phyloP scores from a whole-genome alignment of 148 eudicot genomes.

The Linanthus parryae region DNA sequence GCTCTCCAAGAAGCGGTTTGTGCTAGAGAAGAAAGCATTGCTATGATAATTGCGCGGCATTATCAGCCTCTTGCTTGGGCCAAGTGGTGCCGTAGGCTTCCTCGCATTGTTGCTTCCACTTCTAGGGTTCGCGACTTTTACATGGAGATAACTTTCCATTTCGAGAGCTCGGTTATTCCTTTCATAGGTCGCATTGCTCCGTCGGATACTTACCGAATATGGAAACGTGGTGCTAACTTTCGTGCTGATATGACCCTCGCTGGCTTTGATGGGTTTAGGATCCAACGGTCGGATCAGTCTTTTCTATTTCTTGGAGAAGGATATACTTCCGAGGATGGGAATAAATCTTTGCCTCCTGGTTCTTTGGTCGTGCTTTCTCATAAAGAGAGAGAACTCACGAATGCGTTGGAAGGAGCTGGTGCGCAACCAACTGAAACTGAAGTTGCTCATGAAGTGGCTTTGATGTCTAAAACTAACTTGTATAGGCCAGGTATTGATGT shows the following conservation, averaged over 20 bases:
- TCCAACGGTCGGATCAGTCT: constrained; percentile 89
- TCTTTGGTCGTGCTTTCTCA: constrained; percentile 79
- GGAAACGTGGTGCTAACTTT: constrained; percentile 90
- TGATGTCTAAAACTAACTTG: constrained; percentile 90
- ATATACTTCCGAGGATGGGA: constrained; percentile 55
- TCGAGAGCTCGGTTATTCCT: constrained; percentile 93
- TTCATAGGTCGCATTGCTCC: constrained; percentile 89
- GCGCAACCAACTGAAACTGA: constrained; percentile 84
- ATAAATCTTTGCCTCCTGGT: constrained; percentile 61
- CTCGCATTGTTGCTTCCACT: constrained; percentile 74
- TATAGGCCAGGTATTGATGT: constrained; percentile 97
- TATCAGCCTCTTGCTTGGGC: constrained; percentile 94
- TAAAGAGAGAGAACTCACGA: constrained; percentile 75
- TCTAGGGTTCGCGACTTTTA: constrained; percentile 86
- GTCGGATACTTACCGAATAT: constrained; percentile 83
- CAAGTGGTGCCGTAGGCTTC: constrained; percentile 95
- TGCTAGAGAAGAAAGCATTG: constrained; percentile 70
- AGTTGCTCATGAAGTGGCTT: constrained; percentile 80
- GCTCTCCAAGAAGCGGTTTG: constrained; percentile 96
- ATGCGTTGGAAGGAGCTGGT: constrained; percentile 91
- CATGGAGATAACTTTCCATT: constrained; percentile 91
- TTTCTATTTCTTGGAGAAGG: constrained; percentile 92
- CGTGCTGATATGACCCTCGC: constrained; percentile 97
- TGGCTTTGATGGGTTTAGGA: constrained; percentile 90
- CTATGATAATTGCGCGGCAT: constrained; percentile 81